Base-by-base conservation (phyloP, 495 filamentous ascomycete genomes). In the Penicillium angulare region DNA sequence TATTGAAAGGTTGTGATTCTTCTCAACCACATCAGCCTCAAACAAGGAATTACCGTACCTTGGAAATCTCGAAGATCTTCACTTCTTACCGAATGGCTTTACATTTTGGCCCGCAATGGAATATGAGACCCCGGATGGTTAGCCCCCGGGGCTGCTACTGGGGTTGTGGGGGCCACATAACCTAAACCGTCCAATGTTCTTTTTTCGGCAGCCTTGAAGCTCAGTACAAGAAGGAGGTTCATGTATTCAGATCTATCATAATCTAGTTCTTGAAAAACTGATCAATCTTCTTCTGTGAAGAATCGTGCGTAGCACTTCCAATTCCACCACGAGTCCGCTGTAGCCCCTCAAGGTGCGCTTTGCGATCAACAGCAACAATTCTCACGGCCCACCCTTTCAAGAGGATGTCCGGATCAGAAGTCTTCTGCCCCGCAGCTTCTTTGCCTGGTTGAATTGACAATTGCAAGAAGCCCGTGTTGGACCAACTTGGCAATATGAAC, bases 321-420 rank as follows among this genome's bases (percentile, higher is more conserved):
- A 95, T 85, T 3, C 88, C 88, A 40, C 83, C 74, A 12, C 64
- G 49, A 17, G 88, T 89, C 53, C 88, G 86, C 61, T 86, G 89
- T 35, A 95, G 72, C 23, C 84, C 82, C 38, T 72, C 63, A 5
- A 96, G 77, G 65, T 96, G 91, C 2, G 77, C 74, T 47, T 78
- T 77, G 26, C 78, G 77, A 60, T 95, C 47, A 10, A 61, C 40
- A 10, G 47, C 54, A 3, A 60, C 9, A 21, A 69, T 56, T 7
- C 26, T 48, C 38, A 71, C 52, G 3, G 46, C 31, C 55, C 60
- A 67, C 7, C 47, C 55, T 5, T 53, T 51, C 27, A 70, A 32
- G 10, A 56, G 13, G 16, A 24, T 7, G 41, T 43, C 20, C 3
- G 16, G 22, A 17, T 12, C 13, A 15, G 24, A 34, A 16, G 8